Percentiles rank a stretch among this genome's conserved stretches.
Conservation (phyloP, 2,329 filamentous ascomycete species). For the Didymella exigua region DNA sequence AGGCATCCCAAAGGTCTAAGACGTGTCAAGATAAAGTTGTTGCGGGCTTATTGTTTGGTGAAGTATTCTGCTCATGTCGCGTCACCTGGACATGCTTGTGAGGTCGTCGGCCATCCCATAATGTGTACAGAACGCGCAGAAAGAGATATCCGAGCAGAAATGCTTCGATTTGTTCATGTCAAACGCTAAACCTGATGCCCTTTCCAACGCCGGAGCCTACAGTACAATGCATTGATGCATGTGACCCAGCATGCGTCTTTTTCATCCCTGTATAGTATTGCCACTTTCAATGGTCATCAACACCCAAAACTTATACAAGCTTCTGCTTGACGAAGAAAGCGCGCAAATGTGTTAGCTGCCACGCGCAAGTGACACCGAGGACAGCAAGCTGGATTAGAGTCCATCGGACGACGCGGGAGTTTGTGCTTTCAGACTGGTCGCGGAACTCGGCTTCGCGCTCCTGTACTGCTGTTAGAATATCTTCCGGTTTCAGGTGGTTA, state of each 20-base stretch:
- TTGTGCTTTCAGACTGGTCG: conserved; percentile 94
- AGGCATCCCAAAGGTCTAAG: too few species aligned
- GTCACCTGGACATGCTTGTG: too few species aligned
- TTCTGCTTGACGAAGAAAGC: conserved; percentile 99
- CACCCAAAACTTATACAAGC: conserved; percentile 71
- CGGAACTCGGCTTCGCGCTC: conserved; percentile 98
- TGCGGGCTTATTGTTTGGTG: too few species aligned
- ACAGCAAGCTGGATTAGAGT: conserved; percentile 87
- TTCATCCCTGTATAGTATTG: conserved; percentile 15
- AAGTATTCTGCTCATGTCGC: too few species aligned
- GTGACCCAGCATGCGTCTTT: conserved; percentile 16
- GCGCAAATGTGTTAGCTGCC: conserved; percentile 94
- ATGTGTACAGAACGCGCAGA: too few species aligned
- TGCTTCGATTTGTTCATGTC: conserved; percentile 11
- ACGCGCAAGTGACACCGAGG: conserved; percentile 86
- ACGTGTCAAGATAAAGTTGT: too few species aligned
- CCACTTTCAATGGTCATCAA: background rate
- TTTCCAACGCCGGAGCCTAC: conserved; percentile 26
- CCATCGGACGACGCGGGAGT: conserved; percentile 90
- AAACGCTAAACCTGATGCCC: conserved; percentile 19
- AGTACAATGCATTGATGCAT: conserved; percentile 17
- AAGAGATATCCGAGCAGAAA: background rate
- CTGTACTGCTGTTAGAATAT: conserved; percentile 53
- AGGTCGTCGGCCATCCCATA: too few species aligned
- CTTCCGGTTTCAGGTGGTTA: background rate